These are phyloP conservation scores for Pseudocercospora eumusae DNA, from an alignment of 2,329 filamentous ascomycete genomes.

Conservation along the genomic window DNA sequence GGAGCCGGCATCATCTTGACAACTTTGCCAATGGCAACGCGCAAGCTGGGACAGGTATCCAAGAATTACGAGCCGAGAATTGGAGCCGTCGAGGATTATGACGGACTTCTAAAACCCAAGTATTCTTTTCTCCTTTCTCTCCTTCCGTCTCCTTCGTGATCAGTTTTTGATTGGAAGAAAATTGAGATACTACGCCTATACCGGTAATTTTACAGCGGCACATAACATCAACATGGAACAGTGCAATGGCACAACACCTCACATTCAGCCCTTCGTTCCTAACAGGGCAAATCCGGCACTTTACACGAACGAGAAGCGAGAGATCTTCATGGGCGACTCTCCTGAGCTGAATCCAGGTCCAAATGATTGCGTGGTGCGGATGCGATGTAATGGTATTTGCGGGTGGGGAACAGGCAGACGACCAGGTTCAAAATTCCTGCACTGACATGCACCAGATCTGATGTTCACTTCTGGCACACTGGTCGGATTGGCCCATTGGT, in stretches of 20 bases:
- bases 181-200: background rate
- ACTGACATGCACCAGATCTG: slow-evolving; percentile 24
- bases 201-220: background rate
- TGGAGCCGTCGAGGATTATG: slow-evolving; percentile 2
- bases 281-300: slow-evolving; percentile 32
- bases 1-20: slow-evolving; percentile 11
- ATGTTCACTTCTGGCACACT: slow-evolving; percentile 37
- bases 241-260: slow-evolving; percentile 11
- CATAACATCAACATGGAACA: slow-evolving; percentile 9
- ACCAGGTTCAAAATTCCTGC: background rate
- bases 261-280: slow-evolving; percentile 11
- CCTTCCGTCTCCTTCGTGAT: background rate
- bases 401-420: slow-evolving; percentile 18
- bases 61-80: background rate
- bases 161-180: slow-evolving; percentile 6
- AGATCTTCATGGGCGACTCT: slow-evolving; percentile 35
- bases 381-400: slow-evolving; percentile 38
- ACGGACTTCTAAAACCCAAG: background rate
- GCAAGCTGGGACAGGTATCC: slow-evolving; percentile 11
- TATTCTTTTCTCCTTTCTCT: slow-evolving; percentile 7
- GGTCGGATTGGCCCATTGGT: slow-evolving; percentile 65
- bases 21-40: slow-evolving; percentile 9
- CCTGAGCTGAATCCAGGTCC: slow-evolving; percentile 31
- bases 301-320: slow-evolving; percentile 34
- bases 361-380: slow-evolving; percentile 35